Conservation (phyloP, 2,329 filamentous ascomycete genomes). For the Colletotrichum truncatum region DNA sequence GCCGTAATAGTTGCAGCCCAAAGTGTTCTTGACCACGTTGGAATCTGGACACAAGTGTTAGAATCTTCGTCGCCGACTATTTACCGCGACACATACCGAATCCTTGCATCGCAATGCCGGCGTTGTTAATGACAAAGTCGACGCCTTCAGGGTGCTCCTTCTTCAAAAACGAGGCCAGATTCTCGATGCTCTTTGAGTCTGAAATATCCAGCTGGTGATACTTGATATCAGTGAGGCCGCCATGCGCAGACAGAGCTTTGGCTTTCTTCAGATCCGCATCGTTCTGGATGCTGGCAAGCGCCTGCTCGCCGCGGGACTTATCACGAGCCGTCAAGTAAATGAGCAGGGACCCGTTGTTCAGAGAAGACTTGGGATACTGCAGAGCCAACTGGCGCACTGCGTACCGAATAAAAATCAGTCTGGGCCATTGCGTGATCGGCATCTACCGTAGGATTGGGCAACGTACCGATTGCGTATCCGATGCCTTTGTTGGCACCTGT, state of each 20-base stretch:
- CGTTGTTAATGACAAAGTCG: constrained; percentile 64
- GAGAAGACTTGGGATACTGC: constrained; percentile 58
- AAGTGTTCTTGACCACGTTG: constrained; percentile 56
- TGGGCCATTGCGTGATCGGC: neutral
- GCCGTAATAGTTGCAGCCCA: constrained; percentile 61
- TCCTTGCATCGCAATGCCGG: constrained; percentile 55
- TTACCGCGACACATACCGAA: constrained; percentile 42
- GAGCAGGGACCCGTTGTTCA: constrained; percentile 55
- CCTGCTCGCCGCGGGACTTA: constrained; percentile 53
- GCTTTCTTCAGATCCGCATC: constrained; percentile 55
- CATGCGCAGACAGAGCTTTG: constrained; percentile 49
- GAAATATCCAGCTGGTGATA: constrained; percentile 59
- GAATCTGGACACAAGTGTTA: constrained; percentile 9
- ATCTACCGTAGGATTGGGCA: neutral
- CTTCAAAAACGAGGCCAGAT: constrained; percentile 50
- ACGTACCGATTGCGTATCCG: constrained; percentile 31
- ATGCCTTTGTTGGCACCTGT: constrained; percentile 62
- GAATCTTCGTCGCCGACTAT: neutral
- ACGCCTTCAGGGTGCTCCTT: constrained; percentile 56
- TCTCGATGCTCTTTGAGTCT: constrained; percentile 50
- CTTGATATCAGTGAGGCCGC: constrained; percentile 55
- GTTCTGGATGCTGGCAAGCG: constrained; percentile 49
- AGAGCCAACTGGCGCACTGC: constrained; percentile 62
- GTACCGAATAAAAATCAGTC: neutral
- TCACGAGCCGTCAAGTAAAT: constrained; percentile 65